Evolutionary conservation across 2,329 filamentous ascomycete species (phyloP), one percentile per base, ranked within the genome.

Genomic region (Byssochlamys sp.): DNA sequence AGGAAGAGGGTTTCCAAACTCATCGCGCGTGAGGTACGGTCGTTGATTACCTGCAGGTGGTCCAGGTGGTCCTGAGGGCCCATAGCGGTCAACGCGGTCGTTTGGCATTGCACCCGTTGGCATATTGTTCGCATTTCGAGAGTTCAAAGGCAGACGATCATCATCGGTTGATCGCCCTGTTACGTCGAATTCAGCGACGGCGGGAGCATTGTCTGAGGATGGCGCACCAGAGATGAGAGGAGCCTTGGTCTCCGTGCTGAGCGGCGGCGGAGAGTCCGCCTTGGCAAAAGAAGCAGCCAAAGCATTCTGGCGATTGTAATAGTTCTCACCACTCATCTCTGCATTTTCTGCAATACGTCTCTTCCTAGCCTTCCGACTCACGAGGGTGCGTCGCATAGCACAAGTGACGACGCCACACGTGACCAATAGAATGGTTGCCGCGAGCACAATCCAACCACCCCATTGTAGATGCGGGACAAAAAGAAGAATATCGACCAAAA

Each of bases 311-410:
- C 86, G 81, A 66, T 86, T 88, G 74, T 95, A 96, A 71, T 88
- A 96, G 69, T 91, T 94, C 67, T 94, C 86, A 28, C 92, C 92
- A 70, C 89, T 97, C 91, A 97, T 97, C 71, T 97, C 91, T 6
- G 91, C 90, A 70, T 97, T 96, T 72, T 95, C 89, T 2, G 86
- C 90, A 69, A 97, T 95, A 52, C 90, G 84, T 78, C 87, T 90
- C 80, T 94, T 91, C 61, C 91, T 84, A n/a, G 91, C 89, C 77
- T 96, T 96, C 66, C 92, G 84, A 72, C 89, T 89, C 60, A 96
- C 89, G 58, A 97, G 78, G 2, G 91, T 95, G 59, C 92, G 85
- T 62, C 94, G 88, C 91, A 97, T 97, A 25, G 90, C 91, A 71
- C 91, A 99, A 7, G 91, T 91, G 35, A 96, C 85, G 58, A 99